Percentiles rank a stretch among this genome's conserved stretches.
phyloP scores from a whole-genome alignment of 2,329 filamentous ascomycete species.

The Fusarium acutatum region DNA sequence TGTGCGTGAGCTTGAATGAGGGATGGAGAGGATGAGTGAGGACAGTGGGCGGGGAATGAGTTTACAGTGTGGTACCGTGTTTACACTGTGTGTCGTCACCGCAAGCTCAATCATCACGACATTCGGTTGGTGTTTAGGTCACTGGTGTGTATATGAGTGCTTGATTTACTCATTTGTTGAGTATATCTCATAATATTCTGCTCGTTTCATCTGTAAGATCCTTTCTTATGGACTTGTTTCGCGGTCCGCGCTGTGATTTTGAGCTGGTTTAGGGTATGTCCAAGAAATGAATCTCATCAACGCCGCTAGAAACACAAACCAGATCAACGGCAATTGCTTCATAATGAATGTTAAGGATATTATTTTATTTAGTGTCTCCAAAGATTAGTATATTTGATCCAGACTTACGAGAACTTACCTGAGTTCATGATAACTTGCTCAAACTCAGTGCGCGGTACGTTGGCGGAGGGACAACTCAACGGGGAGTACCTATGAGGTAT shows the following conservation, averaged over 20 bases:
- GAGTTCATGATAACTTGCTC: too few relatives aligned
- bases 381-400: too few relatives aligned
- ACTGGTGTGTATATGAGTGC: too few relatives aligned
- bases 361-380: too few relatives aligned
- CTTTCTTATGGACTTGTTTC: rapidly evolving
- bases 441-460: too few relatives aligned
- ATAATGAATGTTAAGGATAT: too few relatives aligned
- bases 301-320: too few relatives aligned
- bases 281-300: not conserved
- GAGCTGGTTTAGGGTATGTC: not conserved
- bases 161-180: too few relatives aligned
- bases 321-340: too few relatives aligned
- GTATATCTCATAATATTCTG: rapidly evolving
- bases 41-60: not conserved
- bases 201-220: rapidly evolving
- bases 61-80: not conserved
- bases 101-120: not conserved
- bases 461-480: too few relatives aligned
- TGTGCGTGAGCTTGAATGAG: not conserved
- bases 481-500: too few relatives aligned
- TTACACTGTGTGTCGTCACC: not conserved
- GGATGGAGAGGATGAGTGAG: not conserved
- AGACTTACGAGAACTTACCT: too few relatives aligned
- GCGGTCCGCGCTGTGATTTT: not conserved
- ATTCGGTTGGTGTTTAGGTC: not conserved